Evolutionary conservation across 345 rosid species (phyloP).

Genomic region (Lepidium aucheri): DNA sequence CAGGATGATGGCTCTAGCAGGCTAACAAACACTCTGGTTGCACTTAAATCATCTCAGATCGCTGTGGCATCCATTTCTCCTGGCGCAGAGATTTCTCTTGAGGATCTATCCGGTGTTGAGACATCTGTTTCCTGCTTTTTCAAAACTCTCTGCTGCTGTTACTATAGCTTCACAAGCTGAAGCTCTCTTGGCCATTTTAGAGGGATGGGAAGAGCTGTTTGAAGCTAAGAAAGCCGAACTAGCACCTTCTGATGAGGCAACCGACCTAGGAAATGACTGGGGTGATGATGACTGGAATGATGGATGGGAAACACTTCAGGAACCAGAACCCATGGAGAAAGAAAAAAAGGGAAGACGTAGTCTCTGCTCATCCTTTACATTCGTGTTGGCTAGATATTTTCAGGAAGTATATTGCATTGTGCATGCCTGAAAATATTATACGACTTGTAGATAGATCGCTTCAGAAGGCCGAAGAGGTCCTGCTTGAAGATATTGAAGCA

Average conservation of each 20-base stretch:
- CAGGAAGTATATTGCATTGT: conserved; percentile 30
- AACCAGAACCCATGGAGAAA: conserved; percentile 42
- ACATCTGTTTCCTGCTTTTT: conserved; percentile 63
- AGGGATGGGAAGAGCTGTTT: conserved; percentile 90
- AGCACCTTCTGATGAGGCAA: conserved; percentile 35
- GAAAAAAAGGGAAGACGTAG: conserved; percentile 30
- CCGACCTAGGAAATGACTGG: conserved; percentile 57
- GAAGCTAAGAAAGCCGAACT: conserved; percentile 32
- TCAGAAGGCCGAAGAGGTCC: conserved; percentile 39
- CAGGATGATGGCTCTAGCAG: conserved; percentile 49
- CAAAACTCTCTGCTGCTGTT: conserved; percentile 52
- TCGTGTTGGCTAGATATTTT: conserved; percentile 67
- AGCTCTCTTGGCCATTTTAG: conserved; percentile 57
- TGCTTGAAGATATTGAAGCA: conserved; percentile 56
- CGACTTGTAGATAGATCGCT: conserved; percentile 54
- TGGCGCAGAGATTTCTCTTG: conserved; percentile 56
- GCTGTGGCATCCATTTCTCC: conserved; percentile 52
- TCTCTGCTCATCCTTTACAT: conserved; percentile 61
- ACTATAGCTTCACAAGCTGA: conserved; percentile 38
- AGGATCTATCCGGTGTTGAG: conserved; percentile 47
- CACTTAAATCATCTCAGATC: conserved; percentile 87
- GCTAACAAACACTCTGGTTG: conserved; percentile 71
- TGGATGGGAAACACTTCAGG: conserved; percentile 98
- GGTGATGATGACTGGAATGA: conserved; percentile 78
- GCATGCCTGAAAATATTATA: conserved; percentile 36